These are phyloP conservation scores for Earliella scabrosa DNA, from an alignment of 1,284 basidiomycete genomes.

Conservation along the genomic window DNA sequence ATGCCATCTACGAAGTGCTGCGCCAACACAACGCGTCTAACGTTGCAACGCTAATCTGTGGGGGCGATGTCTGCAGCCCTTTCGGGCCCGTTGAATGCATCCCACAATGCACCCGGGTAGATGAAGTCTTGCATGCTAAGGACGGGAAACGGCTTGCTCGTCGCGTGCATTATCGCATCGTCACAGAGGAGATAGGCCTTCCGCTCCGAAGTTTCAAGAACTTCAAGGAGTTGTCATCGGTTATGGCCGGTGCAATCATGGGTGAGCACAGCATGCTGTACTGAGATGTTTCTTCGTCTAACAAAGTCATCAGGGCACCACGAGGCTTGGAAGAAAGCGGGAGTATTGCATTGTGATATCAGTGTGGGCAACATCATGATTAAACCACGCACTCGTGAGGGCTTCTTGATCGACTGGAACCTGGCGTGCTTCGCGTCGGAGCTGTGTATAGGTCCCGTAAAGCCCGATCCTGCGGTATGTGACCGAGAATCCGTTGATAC, in stretches of 20 bases:
- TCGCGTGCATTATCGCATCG: slow-evolving; percentile 2
- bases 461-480: background rate
- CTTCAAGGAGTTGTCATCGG: background rate
- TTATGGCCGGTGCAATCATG: background rate
- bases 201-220: background rate
- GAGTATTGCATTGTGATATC: slow-evolving; percentile 23
- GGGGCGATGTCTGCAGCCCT: slow-evolving; percentile 3
- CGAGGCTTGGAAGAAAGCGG: slow-evolving; percentile 10
- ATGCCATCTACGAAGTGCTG: slow-evolving; percentile 1
- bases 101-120: no score
- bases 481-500: no score
- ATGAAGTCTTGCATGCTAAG: no score
- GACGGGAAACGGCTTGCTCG: background rate
- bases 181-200: background rate
- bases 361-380: slow-evolving; percentile 22
- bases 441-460: background rate
- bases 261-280: background rate
- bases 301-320: no score
- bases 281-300: no score
- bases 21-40: no score
- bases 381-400: background rate
- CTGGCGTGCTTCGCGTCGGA: slow-evolving; percentile 4
- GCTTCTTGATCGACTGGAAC: slow-evolving; percentile 22
- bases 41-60: slow-evolving; percentile 3
- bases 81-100: no score